Evolutionary conservation across 805 yeast genomes (phyloP), one percentile per base, ranked within the genome.

Genomic region (Diddensiella transvaalensis): DNA sequence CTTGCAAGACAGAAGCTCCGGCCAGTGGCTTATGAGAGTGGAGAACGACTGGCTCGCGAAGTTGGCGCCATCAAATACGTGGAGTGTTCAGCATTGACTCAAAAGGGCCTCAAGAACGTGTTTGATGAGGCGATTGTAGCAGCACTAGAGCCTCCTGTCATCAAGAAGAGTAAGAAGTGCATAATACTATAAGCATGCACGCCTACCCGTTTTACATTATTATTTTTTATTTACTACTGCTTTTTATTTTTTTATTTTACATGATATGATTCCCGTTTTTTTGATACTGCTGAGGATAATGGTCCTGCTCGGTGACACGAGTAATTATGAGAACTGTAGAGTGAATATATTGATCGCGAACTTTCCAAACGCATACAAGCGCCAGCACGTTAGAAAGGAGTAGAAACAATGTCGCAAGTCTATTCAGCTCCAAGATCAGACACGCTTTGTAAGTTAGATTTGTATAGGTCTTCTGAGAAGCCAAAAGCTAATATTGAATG

Each of bases 121-220:
- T 91, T 91, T 71, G 98, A 93, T 66, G 97, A 89, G 71, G 98
- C 98, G 22, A 93, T 93, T 51, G 97, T 93, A 43, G 97, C 98
- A 44, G 97, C 98, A 22, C 77, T 93, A 55, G 98, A 91, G 67
- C 98, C 98, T 42, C 97, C 98, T 22, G 93, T 85, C 55, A 82
- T 86, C 60, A 85, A 87, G 75, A 88, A 86, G 73, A 75, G 73
- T 60, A 75, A 74, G 63, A 78, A 78, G 65, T 90, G 98, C 76
- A 77, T 85, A 56, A 84, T 90, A 62, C 81, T 90, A 69, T 88
- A 76, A 67, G 33, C 40, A 30, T n/a, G 32, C 11, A 8, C 13
- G 13, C 13, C 32, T 26, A 26, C 13, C 13, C 8, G 8, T 26
- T 8, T 26, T 26, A 26, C 13, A 8, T 26, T 26, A 26, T 26